A percentile compares a stretch with the other conserved stretches of the same genome.
These are phyloP conservation scores for Friedmanniomyces simplex DNA, from an alignment of 495 filamentous ascomycete species.

Conservation along the genomic window DNA sequence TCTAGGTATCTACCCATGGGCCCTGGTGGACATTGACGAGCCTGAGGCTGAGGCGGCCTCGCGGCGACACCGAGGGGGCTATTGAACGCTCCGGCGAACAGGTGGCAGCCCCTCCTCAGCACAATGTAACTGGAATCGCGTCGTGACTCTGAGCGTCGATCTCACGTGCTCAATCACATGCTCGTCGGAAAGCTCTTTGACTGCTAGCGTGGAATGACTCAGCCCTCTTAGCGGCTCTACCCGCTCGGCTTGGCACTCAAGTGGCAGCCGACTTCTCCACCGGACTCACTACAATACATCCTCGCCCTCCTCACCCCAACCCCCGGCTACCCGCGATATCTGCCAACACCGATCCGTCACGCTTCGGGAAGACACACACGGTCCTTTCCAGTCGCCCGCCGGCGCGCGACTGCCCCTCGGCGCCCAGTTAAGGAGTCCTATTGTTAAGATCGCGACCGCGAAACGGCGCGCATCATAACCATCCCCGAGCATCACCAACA, in stretches of 20 bases:
- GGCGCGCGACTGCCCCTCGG: slow-evolving; percentile 5
- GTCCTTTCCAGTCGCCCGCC: slow-evolving; percentile 10
- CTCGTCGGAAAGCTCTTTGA: too few species aligned
- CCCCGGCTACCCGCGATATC: slow-evolving; percentile 14
- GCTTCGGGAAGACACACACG: slow-evolving; percentile 3
- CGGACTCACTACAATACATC: not conserved
- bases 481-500: slow-evolving; percentile 7
- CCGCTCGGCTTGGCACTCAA: not conserved
- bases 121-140: too few species aligned
- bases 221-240: not conserved
- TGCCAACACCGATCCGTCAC: not conserved
- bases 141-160: too few species aligned
- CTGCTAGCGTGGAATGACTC: not conserved
- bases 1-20: too few species aligned
- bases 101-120: too few species aligned
- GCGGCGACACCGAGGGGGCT: too few species aligned
- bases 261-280: not conserved
- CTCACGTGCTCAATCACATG: too few species aligned
- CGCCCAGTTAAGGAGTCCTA: not conserved
- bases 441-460: slow-evolving; percentile 1
- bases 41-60: too few species aligned
- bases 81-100: too few species aligned
- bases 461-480: slow-evolving; percentile 10
- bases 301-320: not conserved
- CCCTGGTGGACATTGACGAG: too few species aligned